Percentiles rank a stretch among this genome's conserved stretches.
phyloP scores from a whole-genome alignment of 768 basidiomycete genomes.

The Amyloporia xantha region DNA sequence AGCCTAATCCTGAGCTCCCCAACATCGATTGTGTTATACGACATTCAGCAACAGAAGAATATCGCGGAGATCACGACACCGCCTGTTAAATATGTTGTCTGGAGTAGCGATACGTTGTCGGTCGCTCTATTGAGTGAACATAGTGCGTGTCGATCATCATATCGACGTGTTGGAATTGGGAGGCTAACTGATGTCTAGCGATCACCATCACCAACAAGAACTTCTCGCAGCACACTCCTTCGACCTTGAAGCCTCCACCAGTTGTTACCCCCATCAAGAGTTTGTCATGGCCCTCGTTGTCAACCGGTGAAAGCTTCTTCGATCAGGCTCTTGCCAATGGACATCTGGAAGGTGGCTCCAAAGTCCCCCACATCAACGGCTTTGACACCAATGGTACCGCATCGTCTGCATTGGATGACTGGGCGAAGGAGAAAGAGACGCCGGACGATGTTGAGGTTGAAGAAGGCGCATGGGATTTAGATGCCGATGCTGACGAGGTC shows the following conservation, averaged over 20 bases:
- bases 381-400: slow-evolving; percentile 48
- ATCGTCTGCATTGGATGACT: slow-evolving; percentile 72
- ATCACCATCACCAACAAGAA: slow-evolving; percentile 96
- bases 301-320: slow-evolving; percentile 86
- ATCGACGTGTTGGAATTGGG: slow-evolving; percentile 15
- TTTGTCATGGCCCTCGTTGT: slow-evolving; percentile 80
- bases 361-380: slow-evolving; percentile 65
- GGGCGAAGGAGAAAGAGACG: slow-evolving; percentile 73
- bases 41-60: slow-evolving; percentile 95
- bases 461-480: slow-evolving; percentile 84
- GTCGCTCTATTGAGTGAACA: slow-evolving; percentile 97
- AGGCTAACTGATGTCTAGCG: slow-evolving; percentile 41
- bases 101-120: slow-evolving; percentile 85
- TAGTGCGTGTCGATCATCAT: slow-evolving; percentile 47
- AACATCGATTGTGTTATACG: slow-evolving; percentile 83
- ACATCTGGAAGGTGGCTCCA: slow-evolving; percentile 59
- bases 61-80: slow-evolving; percentile 92
- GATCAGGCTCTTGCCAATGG: slow-evolving; percentile 90
- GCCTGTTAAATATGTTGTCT: slow-evolving; percentile 95
- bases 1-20: slow-evolving; percentile 87
- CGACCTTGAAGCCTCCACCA: slow-evolving; percentile 71
- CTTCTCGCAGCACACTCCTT: slow-evolving; percentile 76
- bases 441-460: slow-evolving; percentile 67
- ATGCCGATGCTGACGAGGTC: slow-evolving; percentile 64
- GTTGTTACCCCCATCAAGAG: slow-evolving; percentile 69